A percentile compares a stretch with the other conserved stretches of the same genome.
Evolutionary conservation across 2,329 filamentous ascomycete species (phyloP).

Genomic region (Paracoccidioides lutzii): DNA sequence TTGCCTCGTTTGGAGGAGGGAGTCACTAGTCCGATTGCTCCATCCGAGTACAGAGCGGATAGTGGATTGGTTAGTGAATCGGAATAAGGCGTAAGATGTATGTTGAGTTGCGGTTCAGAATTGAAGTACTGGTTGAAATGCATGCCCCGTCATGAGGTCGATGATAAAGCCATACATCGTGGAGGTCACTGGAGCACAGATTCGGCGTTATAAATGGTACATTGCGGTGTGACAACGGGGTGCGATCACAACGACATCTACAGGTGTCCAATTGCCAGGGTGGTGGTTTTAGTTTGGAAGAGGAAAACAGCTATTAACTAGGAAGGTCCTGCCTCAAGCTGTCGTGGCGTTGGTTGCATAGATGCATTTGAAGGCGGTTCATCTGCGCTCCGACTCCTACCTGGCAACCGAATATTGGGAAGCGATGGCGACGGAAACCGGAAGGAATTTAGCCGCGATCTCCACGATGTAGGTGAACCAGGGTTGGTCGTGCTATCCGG

Average conservation of each 20-base stretch:
- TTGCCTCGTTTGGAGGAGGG: not conserved
- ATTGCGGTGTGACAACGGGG: not conserved
- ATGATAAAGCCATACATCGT: not conserved
- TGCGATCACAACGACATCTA: not conserved
- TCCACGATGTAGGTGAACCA: slow-evolving; percentile 4
- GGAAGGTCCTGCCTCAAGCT: slow-evolving; percentile 10
- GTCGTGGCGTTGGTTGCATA: slow-evolving; percentile 7
- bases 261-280: not conserved
- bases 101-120: not conserved
- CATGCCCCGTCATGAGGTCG: not conserved
- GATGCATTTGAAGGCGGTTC: not conserved
- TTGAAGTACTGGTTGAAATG: not conserved
- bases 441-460: slow-evolving; percentile 6
- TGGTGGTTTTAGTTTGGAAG: too few species aligned
- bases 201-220: not conserved
- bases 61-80: not conserved
- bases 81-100: not conserved
- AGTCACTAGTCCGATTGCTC: not conserved
- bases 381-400: not conserved
- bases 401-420: slow-evolving; percentile 4
- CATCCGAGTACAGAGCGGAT: not conserved
- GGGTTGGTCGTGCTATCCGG: not conserved
- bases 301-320: not conserved
- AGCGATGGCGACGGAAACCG: not conserved
- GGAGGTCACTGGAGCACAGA: not conserved